phyloP scores from a whole-genome alignment of 495 filamentous ascomycete genomes.

The Pyrenula aspistea region DNA sequence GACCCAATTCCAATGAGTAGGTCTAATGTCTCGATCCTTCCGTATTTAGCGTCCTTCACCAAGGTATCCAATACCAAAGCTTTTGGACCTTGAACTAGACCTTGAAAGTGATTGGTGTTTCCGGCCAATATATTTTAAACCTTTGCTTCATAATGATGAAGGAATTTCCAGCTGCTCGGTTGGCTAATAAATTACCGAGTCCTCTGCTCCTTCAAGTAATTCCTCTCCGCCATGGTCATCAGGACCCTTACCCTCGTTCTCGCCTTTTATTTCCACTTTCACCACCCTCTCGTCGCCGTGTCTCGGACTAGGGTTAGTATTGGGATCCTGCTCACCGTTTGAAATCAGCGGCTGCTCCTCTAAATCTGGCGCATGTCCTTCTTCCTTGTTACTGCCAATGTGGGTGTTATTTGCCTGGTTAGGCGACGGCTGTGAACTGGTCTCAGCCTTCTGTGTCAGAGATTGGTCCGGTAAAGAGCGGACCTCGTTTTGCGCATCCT shows the following conservation, averaged over 20 bases:
- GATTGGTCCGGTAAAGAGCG: background rate
- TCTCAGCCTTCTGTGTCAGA: background rate
- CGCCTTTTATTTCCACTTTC: background rate
- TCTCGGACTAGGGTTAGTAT: slow-evolving; percentile 14
- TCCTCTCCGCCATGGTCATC: slow-evolving; percentile 57
- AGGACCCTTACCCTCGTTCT: slow-evolving; percentile 26
- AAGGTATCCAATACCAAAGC: too few relatives aligned
- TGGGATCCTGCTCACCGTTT: slow-evolving; percentile 5
- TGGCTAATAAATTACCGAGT: slow-evolving; percentile 84
- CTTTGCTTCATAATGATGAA: too few relatives aligned
- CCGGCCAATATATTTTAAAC: too few relatives aligned
- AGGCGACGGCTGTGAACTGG: background rate
- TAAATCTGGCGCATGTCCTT: background rate
- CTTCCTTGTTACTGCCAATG: background rate
- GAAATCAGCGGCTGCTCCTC: background rate
- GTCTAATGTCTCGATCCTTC: too few relatives aligned
- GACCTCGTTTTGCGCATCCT: background rate
- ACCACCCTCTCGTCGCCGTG: background rate
- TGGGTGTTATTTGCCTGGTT: background rate
- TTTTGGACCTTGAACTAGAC: too few relatives aligned
- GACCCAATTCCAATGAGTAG: too few relatives aligned
- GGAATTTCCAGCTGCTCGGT: too few relatives aligned
- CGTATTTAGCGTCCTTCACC: too few relatives aligned
- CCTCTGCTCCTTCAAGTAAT: slow-evolving; percentile 65
- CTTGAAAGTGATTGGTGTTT: too few relatives aligned